Evolutionary conservation across 768 basidiomycete species (phyloP), one percentile per base, ranked within the genome.

Genomic region (Termitomyces sp.): DNA sequence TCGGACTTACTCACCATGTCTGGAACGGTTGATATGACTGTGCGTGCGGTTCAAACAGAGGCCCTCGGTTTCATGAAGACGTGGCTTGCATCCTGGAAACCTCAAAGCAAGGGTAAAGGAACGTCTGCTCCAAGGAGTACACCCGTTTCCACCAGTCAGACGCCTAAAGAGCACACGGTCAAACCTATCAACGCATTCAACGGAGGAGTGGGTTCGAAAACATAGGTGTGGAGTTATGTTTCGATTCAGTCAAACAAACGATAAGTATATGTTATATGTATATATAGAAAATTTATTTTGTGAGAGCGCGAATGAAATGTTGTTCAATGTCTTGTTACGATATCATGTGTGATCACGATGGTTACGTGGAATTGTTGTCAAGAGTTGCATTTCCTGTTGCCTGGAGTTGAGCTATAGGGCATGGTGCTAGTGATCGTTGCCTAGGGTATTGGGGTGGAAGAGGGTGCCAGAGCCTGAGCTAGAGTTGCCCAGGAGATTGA

Each of bases 41-140:
- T 88, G 31, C 65, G 65, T 5, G 71, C 73, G 0, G 84, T 87
- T 4, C 86, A 87, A 63, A 60, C 67, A 41, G 68, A 81, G 43
- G 84, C 70, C 0, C 70, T 89, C n/a, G 67, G 70, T 17, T 73
- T 75, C 23, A 83, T 88, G 67, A 76, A 77, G 62, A 66, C 51
- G 2, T 89, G 86, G 86, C 73, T 88, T 23, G 63, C 72, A n/a
- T 69, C 72, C 17, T 51, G 38, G 38, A 8, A 40, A 15, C 50
- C 50, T 17, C 14, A n/a, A 9, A 19, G 10, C 37, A 50, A 23
- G 26, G 23, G 23, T 17, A 26, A 37, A 50, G 49, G 12, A n/a
- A 50, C 49, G 4, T 23, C 49, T 50, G 49, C 49, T 23, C 9
- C 35, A 9, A 26, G 23, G 49, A 50, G 49, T 23, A 19, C 23